Evolutionary conservation across 441 rosid genomes (phyloP).

Genomic region (Flueggea neowawraea): DNA sequence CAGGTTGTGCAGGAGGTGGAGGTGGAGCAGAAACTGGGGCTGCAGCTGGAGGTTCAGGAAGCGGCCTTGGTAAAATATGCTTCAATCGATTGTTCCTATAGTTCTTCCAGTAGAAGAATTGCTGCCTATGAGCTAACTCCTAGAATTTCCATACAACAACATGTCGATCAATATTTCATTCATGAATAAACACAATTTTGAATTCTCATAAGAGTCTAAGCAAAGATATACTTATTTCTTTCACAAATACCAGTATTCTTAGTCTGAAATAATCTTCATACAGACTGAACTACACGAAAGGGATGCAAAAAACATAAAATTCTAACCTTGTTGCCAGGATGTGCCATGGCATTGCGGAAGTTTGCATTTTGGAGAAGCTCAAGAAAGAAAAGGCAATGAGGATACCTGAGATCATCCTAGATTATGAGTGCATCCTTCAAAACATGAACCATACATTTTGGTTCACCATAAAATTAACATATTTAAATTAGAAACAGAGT

Average conservation of each 20-base stretch:
- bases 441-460: too few relatives aligned
- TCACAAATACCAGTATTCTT: too few relatives aligned
- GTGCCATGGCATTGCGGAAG: conserved; percentile 95
- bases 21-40: conserved; percentile 41
- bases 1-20: conserved; percentile 44
- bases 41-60: conserved; percentile 67
- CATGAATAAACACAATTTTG: not conserved
- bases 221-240: too few relatives aligned
- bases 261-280: too few relatives aligned
- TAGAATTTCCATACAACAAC: conserved; percentile 18
- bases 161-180: not conserved
- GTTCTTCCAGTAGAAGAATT: conserved; percentile 97
- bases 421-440: conserved; percentile 9
- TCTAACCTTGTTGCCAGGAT: conserved; percentile 91
- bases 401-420: conserved; percentile 67
- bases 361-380: conserved; percentile 94
- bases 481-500: too few relatives aligned
- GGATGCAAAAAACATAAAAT: too few relatives aligned
- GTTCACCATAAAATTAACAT: too few relatives aligned
- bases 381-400: conserved; percentile 87
- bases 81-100: conserved; percentile 88
- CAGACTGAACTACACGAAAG: too few relatives aligned
- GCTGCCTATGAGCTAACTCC: conserved; percentile 95
- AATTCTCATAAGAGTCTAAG: too few relatives aligned
- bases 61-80: conserved; percentile 86